Conservation (phyloP, 176 grass and related monocot species). For the Urochloa ruziziensis region DNA sequence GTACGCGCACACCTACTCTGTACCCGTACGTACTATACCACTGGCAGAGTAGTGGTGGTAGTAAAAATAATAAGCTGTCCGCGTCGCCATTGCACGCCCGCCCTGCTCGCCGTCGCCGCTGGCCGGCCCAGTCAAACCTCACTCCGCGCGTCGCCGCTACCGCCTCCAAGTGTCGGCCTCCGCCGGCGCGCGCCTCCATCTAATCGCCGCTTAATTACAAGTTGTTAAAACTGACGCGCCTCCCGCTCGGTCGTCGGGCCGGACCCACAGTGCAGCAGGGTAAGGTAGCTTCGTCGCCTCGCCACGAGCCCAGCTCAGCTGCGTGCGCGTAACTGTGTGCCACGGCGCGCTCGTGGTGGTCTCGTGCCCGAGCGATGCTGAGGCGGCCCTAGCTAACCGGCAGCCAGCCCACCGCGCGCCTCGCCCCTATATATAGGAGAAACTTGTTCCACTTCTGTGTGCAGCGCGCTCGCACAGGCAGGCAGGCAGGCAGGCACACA, state of each 20-base stretch:
- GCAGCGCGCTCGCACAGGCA: background rate
- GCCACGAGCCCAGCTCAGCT: constrained; percentile 3
- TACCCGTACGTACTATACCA: background rate
- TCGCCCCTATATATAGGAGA: background rate
- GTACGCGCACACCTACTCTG: background rate
- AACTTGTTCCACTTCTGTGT: background rate
- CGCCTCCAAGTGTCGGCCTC: constrained; percentile 46
- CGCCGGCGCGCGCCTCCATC: background rate
- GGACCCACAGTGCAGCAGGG: background rate
- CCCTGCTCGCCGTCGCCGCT: background rate
- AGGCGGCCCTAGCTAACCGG: too few species aligned
- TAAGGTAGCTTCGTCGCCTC: background rate
- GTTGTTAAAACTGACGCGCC: too few species aligned
- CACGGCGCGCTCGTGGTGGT: background rate
- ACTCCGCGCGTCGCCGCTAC: background rate
- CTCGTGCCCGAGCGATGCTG: background rate
- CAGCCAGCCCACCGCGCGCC: background rate
- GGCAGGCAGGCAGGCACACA: background rate
- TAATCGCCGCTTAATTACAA: background rate
- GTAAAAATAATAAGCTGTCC: background rate
- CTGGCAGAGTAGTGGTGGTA: too few species aligned
- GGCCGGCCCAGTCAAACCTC: constrained; percentile 29
- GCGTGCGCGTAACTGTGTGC: too few species aligned
- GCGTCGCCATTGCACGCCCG: constrained; percentile 35
- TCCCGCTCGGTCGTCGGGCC: background rate